Conservation (phyloP, 768 basidiomycete species). For the Amanita polypyramis region DNA sequence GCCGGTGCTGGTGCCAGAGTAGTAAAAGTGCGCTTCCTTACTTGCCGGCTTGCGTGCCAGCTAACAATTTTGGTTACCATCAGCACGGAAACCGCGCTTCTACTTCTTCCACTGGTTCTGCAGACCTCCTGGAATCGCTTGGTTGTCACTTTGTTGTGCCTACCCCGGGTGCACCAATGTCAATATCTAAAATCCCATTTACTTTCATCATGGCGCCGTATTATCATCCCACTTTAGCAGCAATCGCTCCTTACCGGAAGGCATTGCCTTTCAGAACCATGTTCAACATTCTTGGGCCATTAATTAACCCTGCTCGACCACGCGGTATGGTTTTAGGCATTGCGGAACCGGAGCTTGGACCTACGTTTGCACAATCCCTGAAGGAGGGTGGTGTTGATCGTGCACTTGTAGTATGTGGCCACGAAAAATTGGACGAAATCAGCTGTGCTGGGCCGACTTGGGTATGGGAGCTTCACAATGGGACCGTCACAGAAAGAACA, state of each 20-base stretch:
- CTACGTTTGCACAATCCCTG: slow-evolving; percentile 70
- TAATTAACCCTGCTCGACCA: slow-evolving; percentile 86
- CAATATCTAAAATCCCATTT: slow-evolving; percentile 67
- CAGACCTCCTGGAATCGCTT: slow-evolving; percentile 81
- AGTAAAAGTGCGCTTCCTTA: slow-evolving; percentile 57
- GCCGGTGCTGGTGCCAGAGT: slow-evolving; percentile 92
- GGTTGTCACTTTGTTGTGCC: slow-evolving; percentile 67
- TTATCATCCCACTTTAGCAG: slow-evolving; percentile 81
- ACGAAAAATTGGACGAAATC: slow-evolving; percentile 89
- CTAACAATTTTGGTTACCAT: slow-evolving; percentile 4
- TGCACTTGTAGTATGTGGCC: slow-evolving; percentile 89
- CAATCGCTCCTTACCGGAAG: slow-evolving; percentile 76
- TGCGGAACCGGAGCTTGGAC: slow-evolving; percentile 70
- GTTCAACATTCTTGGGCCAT: slow-evolving; percentile 91
- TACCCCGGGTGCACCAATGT: slow-evolving; percentile 41
- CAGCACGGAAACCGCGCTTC: slow-evolving; percentile 90
- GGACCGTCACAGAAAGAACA: slow-evolving; percentile 47
- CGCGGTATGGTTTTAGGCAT: slow-evolving; percentile 89
- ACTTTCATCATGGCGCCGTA: slow-evolving; percentile 90
- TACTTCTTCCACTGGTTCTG: slow-evolving; percentile 90
- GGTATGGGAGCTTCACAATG: slow-evolving; percentile 73
- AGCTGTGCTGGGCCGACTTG: slow-evolving; percentile 86
- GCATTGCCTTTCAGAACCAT: slow-evolving; percentile 89
- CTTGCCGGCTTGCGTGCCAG: not conserved
- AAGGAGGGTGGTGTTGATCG: slow-evolving; percentile 65